Evolutionary conservation across 371 early-diverging fungal genomes (phyloP).

Genomic region (Haplosporangium sp.): DNA sequence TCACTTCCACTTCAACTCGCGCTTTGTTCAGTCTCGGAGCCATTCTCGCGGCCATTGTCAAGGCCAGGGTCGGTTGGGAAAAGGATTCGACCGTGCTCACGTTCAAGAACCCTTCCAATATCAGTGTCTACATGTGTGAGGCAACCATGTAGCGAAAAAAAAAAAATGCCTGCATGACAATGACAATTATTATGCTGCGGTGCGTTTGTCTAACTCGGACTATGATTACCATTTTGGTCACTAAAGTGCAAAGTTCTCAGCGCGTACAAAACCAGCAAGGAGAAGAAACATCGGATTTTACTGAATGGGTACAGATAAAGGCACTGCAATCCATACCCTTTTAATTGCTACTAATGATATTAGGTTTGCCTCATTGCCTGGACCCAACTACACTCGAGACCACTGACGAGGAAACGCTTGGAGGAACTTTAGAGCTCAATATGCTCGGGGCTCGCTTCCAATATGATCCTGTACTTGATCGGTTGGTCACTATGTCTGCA

Average conservation of each 20-base stretch:
- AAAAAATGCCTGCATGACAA: too few species aligned
- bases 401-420: conserved; percentile 40
- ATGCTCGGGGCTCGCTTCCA: conserved; percentile 51
- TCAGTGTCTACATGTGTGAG: conserved; percentile 54
- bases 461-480: conserved; percentile 44
- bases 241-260: conserved; percentile 45
- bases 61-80: conserved; percentile 42
- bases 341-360: too few species aligned
- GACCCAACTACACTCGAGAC: conserved; percentile 52
- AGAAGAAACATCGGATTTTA: neutral
- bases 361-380: conserved; percentile 48
- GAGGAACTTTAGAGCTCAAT: conserved; percentile 28
- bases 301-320: neutral
- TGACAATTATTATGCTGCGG: neutral
- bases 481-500: conserved; percentile 51
- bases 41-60: conserved; percentile 35
- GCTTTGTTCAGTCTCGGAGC: conserved; percentile 44
- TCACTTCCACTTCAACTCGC: conserved; percentile 50
- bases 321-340: neutral
- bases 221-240: neutral
- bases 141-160: neutral
- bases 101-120: conserved; percentile 52
- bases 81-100: conserved; percentile 45
- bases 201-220: neutral
- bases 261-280: conserved; percentile 42